phyloP scores from a whole-genome alignment of 2,329 filamentous ascomycete genomes.

The Xylaria sp. region DNA sequence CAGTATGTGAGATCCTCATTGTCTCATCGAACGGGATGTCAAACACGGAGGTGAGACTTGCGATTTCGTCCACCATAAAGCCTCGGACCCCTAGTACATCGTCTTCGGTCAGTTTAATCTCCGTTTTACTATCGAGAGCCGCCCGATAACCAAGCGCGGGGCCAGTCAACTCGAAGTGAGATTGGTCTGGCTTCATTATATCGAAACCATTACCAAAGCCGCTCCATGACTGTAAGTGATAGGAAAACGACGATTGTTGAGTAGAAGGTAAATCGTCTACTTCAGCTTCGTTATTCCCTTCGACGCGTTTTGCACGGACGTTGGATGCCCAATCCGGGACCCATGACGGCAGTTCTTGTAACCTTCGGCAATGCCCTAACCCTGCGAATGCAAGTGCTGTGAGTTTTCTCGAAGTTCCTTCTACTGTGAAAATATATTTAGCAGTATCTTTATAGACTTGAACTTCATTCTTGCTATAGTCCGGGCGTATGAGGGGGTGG shows the following conservation, averaged over 20 bases:
- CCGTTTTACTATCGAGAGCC: conserved; percentile 15
- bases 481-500: conserved; percentile 23
- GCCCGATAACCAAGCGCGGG: conserved; percentile 24
- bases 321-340: conserved; percentile 29
- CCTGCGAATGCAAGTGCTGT: conserved; percentile 17
- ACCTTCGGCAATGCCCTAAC: conserved; percentile 19
- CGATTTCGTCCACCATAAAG: conserved; percentile 23
- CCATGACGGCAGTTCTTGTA: conserved; percentile 23
- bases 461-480: conserved; percentile 25
- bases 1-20: conserved; percentile 21
- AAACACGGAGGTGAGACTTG: conserved; percentile 20
- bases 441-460: conserved; percentile 26
- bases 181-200: conserved; percentile 16
- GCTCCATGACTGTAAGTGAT: conserved; percentile 15
- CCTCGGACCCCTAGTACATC: conserved; percentile 15
- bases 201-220: conserved; percentile 20
- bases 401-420: conserved; percentile 23
- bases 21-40: conserved; percentile 26
- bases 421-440: conserved; percentile 19
- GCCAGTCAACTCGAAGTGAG: conserved; percentile 7
- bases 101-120: conserved; percentile 14
- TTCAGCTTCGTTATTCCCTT: background rate
- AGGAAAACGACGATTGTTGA: conserved; percentile 21
- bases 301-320: conserved; percentile 9
- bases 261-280: background rate